A percentile compares a stretch with the other conserved stretches of the same genome.
Evolutionary conservation across 2,329 filamentous ascomycete species (phyloP).

Genomic region (Fonsecaea multimorphosa): DNA sequence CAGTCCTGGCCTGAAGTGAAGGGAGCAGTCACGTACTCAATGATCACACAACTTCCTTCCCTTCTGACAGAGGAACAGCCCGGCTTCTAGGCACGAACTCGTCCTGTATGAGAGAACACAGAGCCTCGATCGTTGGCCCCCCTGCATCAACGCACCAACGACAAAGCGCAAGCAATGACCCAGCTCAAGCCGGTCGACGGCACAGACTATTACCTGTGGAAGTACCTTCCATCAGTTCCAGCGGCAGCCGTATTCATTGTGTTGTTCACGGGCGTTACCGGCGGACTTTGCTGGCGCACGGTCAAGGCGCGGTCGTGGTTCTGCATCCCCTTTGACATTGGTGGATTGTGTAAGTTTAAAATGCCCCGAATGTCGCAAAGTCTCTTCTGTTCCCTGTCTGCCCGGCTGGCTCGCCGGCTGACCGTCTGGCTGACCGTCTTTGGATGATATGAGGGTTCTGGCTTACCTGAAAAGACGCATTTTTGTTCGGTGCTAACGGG

Average conservation of each 20-base stretch:
- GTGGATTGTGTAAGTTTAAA: constrained; percentile 46
- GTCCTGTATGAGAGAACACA: no score
- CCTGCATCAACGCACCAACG: background rate
- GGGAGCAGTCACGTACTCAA: no score
- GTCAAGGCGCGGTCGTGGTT: constrained; percentile 42
- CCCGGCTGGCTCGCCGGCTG: no score
- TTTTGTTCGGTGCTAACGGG: constrained; percentile 8
- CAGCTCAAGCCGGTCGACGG: constrained; percentile 22
- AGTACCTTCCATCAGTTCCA: constrained; percentile 42
- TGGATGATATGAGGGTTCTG: background rate
- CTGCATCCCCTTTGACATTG: constrained; percentile 46
- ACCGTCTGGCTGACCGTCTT: background rate
- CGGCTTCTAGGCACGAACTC: no score
- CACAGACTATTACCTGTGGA: constrained; percentile 29
- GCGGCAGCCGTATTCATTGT: constrained; percentile 40
- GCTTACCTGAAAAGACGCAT: background rate
- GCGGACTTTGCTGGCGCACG: constrained; percentile 43
- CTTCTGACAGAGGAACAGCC: no score
- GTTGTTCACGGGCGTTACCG: constrained; percentile 42
- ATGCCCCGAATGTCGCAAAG: no score
- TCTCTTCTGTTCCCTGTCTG: no score
- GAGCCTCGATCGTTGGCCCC: no score
- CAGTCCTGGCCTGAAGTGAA: no score
- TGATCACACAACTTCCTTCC: no score
- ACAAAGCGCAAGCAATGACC: constrained; percentile 13